phyloP scores from a whole-genome alignment of 2,329 filamentous ascomycete genomes.

The Aspergillus tamarii region DNA sequence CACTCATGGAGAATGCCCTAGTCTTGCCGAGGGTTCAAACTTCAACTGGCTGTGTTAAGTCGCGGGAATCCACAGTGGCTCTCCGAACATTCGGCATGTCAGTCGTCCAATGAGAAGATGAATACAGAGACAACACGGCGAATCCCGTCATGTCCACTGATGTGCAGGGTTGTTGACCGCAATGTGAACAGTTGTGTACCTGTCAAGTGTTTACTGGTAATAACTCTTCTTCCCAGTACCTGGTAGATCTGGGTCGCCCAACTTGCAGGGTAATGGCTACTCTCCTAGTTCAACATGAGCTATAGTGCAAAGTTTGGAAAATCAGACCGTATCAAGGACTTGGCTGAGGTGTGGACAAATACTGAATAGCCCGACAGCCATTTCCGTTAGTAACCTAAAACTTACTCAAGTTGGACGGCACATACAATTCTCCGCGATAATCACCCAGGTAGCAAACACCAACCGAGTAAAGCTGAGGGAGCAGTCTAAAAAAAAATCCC shows the following conservation, averaged over 20 bases:
- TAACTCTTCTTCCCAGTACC: neutral
- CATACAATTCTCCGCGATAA: slow-evolving; percentile 1
- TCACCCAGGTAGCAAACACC: neutral
- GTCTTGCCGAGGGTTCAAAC: neutral
- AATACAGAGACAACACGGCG: neutral
- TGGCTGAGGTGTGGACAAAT: neutral
- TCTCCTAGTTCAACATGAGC: neutral
- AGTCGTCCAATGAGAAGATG: neutral
- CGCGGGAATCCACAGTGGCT: neutral
- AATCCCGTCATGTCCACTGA: neutral
- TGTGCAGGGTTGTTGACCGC: slow-evolving; percentile 5
- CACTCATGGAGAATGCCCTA: neutral
- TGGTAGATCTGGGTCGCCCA: neutral
- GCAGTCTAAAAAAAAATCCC: neutral
- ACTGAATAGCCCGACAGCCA: neutral
- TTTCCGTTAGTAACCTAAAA: neutral
- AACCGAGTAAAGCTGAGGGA: neutral
- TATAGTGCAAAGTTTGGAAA: neutral
- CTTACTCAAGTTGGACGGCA: neutral
- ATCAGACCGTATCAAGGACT: too few relatives aligned
- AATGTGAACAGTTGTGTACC: neutral
- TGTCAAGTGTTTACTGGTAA: neutral
- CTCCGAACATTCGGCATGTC: neutral
- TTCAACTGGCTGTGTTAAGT: neutral
- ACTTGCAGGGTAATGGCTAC: neutral